These are phyloP conservation scores for Ottelia alismoides DNA, from an alignment of 106 monocot species.

Conservation along the genomic window DNA sequence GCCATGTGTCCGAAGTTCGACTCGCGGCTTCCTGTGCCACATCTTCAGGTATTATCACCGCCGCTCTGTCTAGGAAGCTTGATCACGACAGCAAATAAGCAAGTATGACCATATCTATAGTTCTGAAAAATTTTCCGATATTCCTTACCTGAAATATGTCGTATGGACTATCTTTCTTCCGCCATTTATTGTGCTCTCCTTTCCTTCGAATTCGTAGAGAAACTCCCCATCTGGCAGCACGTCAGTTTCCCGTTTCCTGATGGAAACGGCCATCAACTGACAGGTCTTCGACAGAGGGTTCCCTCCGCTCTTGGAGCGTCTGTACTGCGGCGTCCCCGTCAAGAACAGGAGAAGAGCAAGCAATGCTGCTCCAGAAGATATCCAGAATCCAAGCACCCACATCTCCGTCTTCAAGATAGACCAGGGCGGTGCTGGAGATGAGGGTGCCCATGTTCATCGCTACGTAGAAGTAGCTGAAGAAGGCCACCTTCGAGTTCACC, in stretches of 20 bases:
- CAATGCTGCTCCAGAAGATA: conserved; percentile 26
- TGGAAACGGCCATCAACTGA: conserved; percentile 36
- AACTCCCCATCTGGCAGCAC: conserved; percentile 8
- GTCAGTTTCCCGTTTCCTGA: conserved; percentile 25
- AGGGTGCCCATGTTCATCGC: conserved; percentile 49
- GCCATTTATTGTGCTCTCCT: conserved; percentile 19
- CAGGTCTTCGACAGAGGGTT: conserved; percentile 37
- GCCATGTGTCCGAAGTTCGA: no score
- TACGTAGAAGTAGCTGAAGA: conserved; percentile 63
- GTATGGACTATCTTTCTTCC: conserved; percentile 48
- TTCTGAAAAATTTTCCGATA: no score
- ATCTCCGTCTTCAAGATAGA: conserved; percentile 38
- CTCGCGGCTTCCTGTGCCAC: no score
- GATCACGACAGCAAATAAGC: no score
- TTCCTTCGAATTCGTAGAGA: conserved; percentile 31
- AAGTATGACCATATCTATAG: no score
- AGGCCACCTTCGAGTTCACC: conserved; percentile 32
- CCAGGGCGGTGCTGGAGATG: conserved; percentile 36
- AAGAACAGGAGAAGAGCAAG: conserved; percentile 25
- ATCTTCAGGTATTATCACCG: background rate
- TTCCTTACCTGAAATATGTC: conserved; percentile 42
- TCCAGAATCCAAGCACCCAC: conserved; percentile 41
- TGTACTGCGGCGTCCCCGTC: conserved; percentile 19
- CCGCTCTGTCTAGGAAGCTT: no score
- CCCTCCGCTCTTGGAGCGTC: conserved; percentile 42